Evolutionary conservation across 2,329 filamentous ascomycete species (phyloP).

Genomic region (Fusarium chlamydosporum): DNA sequence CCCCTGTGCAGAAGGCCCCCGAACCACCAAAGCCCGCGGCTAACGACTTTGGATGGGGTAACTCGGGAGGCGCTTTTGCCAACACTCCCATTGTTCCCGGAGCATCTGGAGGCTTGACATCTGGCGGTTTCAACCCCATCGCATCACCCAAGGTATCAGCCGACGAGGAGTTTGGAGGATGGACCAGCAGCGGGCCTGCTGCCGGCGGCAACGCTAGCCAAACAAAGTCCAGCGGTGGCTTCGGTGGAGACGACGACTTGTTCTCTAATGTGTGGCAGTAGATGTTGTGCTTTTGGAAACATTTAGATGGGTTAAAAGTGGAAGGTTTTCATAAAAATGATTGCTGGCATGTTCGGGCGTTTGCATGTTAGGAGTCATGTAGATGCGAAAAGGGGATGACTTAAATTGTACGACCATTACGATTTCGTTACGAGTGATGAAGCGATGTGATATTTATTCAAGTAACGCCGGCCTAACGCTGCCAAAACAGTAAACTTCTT

Average conservation of each 20-base stretch:
- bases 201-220: slow-evolving; percentile 57
- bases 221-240: slow-evolving; percentile 69
- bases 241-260: slow-evolving; percentile 83
- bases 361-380: slow-evolving; percentile 55
- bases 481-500: slow-evolving; percentile 32
- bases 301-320: slow-evolving; percentile 29
- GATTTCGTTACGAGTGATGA: slow-evolving; percentile 15
- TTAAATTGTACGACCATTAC: slow-evolving; percentile 36
- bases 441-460: slow-evolving; percentile 41
- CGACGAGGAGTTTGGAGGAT: slow-evolving; percentile 96
- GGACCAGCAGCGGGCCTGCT: slow-evolving; percentile 78
- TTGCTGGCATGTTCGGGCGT: slow-evolving; percentile 53
- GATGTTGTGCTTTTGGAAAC: slow-evolving; percentile 21
- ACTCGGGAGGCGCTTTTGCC: slow-evolving; percentile 63
- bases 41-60: slow-evolving; percentile 75
- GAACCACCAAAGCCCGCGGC: slow-evolving; percentile 61
- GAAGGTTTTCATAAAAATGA: slow-evolving; percentile 47
- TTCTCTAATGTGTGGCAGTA: slow-evolving; percentile 97
- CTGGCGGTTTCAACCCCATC: slow-evolving; percentile 72
- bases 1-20: slow-evolving; percentile 74
- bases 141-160: slow-evolving; percentile 77
- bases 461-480: slow-evolving; percentile 43
- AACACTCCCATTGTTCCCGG: slow-evolving; percentile 73
- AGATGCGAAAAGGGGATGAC: slow-evolving; percentile 49
- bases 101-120: slow-evolving; percentile 55